Evolutionary conservation across 768 basidiomycete genomes (phyloP), one percentile per base, ranked within the genome.

Genomic region (Epithele typhae): DNA sequence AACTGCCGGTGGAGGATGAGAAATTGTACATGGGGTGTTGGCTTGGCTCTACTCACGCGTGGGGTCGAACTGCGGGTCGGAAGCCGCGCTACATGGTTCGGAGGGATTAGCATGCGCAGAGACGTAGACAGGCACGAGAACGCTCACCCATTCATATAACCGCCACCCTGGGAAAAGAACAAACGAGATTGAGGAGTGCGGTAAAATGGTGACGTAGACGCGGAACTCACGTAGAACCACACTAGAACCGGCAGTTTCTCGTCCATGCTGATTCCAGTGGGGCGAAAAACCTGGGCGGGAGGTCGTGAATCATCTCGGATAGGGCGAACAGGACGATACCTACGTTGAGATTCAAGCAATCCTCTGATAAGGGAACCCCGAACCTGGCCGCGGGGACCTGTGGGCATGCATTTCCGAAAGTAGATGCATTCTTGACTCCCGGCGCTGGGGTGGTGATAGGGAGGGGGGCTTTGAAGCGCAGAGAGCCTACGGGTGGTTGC

Each of bases 391-490:
- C 55, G 3, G 68, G 60, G 5, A 67, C 68, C 43, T 81, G 79
- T 23, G 76, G 76, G 57, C 80, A 82, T 0, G 76, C 78, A 49
- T 79, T 71, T 0, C 78, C 78, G 48, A 81, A 82, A 6, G 56
- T 49, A 24, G 70, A 69, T 9, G 80, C 76, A 48, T 74, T 56
- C 22, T 66, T 59, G 4, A 77, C 46, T 0, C 44, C 64, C 10
- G 43, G 55, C 0, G 63, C 59, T 1, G 57, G 47, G 21, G 56
- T 56, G 12, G 62, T 62, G 46, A 78, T 66, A 5, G 64, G 60
- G 0, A 71, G 65, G 2, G 82, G 79, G 1, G 74, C 72, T 51
- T 74, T 76, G 63, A 83, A 81, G 4, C 82, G 72, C 24, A 81
- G 66, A 3, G 57, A 37, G 1, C 79, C 80, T 1, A 77, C 55